A percentile compares a stretch with the other conserved stretches of the same genome.
Conservation (phyloP, 176 grass and related monocot genomes). For the Hyparrhenia diplandra region DNA sequence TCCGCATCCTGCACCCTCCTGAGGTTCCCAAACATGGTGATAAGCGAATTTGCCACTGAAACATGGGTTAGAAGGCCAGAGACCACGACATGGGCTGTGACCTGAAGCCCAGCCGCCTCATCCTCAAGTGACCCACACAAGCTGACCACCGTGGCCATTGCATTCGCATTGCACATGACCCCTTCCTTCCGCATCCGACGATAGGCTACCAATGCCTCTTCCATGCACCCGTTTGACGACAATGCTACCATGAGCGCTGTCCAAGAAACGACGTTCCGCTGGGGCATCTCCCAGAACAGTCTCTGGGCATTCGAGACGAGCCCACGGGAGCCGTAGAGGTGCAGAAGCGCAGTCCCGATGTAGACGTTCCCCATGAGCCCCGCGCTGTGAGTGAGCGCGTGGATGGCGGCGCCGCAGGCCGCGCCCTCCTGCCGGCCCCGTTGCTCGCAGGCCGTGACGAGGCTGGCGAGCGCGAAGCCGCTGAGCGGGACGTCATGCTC, state of each 20-base stretch:
- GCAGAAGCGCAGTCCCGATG: conserved; percentile 59
- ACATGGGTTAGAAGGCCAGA: conserved; percentile 46
- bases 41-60: conserved; percentile 63
- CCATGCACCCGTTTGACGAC: conserved; percentile 38
- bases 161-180: conserved; percentile 54
- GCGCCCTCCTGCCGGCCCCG: neutral
- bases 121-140: conserved; percentile 45
- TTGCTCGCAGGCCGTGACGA: neutral
- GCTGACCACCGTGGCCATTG: conserved; percentile 50
- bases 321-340: conserved; percentile 58
- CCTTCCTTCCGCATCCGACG: conserved; percentile 58
- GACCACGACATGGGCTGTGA: conserved; percentile 58
- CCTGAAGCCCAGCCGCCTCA: conserved; percentile 53
- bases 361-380: conserved; percentile 66
- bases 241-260: conserved; percentile 66
- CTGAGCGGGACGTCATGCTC: neutral
- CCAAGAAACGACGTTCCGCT: conserved; percentile 65
- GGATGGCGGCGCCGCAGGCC: neutral
- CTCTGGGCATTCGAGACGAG: conserved; percentile 24
- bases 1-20: conserved; percentile 42
- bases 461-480: neutral
- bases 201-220: conserved; percentile 48
- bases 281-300: conserved; percentile 59
- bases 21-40: conserved; percentile 67
- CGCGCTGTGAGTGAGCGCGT: conserved; percentile 13